Evolutionary conservation across 495 filamentous ascomycete species (phyloP), one percentile per base, ranked within the genome.

Genomic region (Choiromyces venosus): DNA sequence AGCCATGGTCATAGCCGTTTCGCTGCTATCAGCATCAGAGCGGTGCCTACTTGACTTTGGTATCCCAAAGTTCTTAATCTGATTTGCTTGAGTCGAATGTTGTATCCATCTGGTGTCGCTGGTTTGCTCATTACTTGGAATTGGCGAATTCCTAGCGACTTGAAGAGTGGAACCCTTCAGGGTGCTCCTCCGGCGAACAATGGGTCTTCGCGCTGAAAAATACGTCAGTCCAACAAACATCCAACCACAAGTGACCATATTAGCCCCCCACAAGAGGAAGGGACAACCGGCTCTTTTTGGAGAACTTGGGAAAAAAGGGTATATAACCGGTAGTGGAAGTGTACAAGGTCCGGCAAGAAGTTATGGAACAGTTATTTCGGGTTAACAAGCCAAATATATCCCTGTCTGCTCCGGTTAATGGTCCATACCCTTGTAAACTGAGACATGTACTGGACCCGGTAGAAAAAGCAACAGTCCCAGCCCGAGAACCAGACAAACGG

Each of bases 401-500:
- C n/a, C n/a, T n/a, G n/a, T n/a, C n/a, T n/a, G n/a, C n/a, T n/a
- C n/a, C n/a, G n/a, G n/a, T n/a, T n/a, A n/a, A n/a, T n/a, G n/a
- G n/a, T n/a, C n/a, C n/a, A n/a, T n/a, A n/a, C n/a, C n/a, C n/a
- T n/a, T n/a, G n/a, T 6, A 25, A 29, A 33, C 52, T 61, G 52
- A 61, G 52, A 61, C 52, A 61, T 33, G 25, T 29, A 16, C 52
- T 29, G 52, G 52, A 61, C 25, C 52, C 25, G 74, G 44, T 71
- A 67, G 56, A 68, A 68, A 65, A 71, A 70, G 61, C 25, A 68
- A 69, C 80, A 66, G 80, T 75, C 67, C 72, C 73, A 37, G 37
- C 46, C 67, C 70, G 9, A 69, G 65, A 65, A 69, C 70, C 70
- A 74, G 72, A 70, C 61, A 68, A 71, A 73, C 33, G 61, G 25